These are phyloP conservation scores for Thamnidium elegans DNA, from an alignment of 192 early-diverging fungal genomes.

Conservation along the genomic window DNA sequence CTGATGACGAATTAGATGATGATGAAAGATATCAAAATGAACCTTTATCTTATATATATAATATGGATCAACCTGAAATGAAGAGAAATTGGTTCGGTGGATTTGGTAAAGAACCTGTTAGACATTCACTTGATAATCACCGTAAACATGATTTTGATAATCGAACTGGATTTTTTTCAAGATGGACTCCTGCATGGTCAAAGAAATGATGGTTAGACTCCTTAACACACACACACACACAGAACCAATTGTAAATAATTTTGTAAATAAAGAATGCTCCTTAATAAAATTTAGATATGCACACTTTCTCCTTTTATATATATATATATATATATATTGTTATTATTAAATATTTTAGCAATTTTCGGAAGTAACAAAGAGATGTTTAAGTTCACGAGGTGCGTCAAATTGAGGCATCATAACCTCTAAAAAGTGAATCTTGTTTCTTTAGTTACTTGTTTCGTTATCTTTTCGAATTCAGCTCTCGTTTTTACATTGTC, in stretches of 20 bases:
- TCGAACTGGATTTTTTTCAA: conserved; percentile 8
- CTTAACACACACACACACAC: too few species aligned
- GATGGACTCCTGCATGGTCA: conserved; percentile 16
- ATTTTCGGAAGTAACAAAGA: conserved; percentile 21
- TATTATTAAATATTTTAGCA: conserved; percentile 1
- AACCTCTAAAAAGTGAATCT: conserved; percentile 47
- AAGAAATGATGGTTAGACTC: neutral
- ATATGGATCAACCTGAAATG: conserved; percentile 4
- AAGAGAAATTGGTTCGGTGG: conserved; percentile 22
- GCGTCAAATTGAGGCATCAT: conserved; percentile 46
- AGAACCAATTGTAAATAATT: too few species aligned
- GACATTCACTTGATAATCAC: conserved; percentile 1
- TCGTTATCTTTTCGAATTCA: conserved; percentile 41
- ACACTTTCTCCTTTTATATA: too few species aligned
- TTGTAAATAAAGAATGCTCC: too few species aligned
- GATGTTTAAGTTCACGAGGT: conserved; percentile 36
- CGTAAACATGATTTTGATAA: conserved; percentile 17
- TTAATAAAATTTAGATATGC: too few species aligned
- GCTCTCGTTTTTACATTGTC: conserved; percentile 20
- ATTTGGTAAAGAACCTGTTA: conserved; percentile 10
- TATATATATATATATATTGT: too few species aligned
- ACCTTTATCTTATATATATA: neutral
- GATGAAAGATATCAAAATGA: conserved; percentile 10
- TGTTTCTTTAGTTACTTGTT: conserved; percentile 28
- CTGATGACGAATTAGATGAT: conserved; percentile 15